Base-by-base conservation (phyloP, 2,329 filamentous ascomycete species). In the Monilinia fructigena region DNA sequence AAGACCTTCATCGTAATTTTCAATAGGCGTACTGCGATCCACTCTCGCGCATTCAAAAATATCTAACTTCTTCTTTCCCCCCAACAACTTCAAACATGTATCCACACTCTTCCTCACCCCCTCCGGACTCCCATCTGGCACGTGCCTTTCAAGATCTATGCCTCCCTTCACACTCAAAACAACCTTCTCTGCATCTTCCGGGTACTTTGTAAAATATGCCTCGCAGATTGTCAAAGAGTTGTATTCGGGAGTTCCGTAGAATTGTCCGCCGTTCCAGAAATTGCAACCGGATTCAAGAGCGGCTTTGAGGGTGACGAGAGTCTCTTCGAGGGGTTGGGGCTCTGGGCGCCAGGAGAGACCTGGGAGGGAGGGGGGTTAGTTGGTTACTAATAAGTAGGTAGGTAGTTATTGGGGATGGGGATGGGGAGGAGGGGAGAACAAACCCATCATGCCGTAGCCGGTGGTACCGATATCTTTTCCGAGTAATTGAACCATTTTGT, bases 131-230 rank as follows among this genome's bases (percentile, higher is more conserved):
- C 84, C 82, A 71, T 88, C 82, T 0, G 82, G 80, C 1, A 63
- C 65, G 48, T 80, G 11, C 70, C 75, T 66, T 7, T 74, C 70
- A 2, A 76, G 64, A 59, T 81, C 74, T 42, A 79, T 48, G 10
- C 81, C 84, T 38, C 87, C 87, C 77, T 90, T 90, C 74, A 90
- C 82, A 71, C 81, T 82, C 56, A 90, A 76, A 14, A 88, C 80
- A 12, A 90, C 80, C 73, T 86, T 85, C 60, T 82, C 79, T 10
- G 86, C 86, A 69, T 89, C 85, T 68, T 87, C 84, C 1, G 88
- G 87, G 73, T 89, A 84, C 68, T 82, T 81, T 42, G 80, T 80
- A 73, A 90, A 89, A 77, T 90, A 90, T 35, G 81, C 79, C 68
- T 85, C 82, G 40, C 90, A 76, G 12, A 90, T 77, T 42, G 83